Evolutionary conservation across 106 monocot genomes (phyloP), one percentile per base, ranked within the genome.

Genomic region (Dendrobium catenatum): DNA sequence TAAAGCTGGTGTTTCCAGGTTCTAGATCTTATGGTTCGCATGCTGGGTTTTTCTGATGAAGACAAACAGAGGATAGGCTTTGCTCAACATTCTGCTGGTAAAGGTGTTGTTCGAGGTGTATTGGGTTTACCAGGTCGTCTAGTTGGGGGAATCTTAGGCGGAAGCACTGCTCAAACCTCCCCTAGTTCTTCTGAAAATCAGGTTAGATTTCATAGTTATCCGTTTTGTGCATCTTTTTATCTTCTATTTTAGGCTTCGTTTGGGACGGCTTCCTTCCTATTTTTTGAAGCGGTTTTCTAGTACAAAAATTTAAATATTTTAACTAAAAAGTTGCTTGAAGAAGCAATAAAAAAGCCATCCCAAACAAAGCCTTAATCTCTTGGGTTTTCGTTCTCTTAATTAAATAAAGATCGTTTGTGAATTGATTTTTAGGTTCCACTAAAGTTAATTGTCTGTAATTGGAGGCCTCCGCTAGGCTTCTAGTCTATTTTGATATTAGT

Each of bases 11-110:
- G 51, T 61, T 42, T 4, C 40, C 86, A 99, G 98, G 99, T 99
- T 78, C 80, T 99, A 49, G 95, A 95, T 79, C 90, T 99, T 55
- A 99, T 99, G 95, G 95, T 93, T 72, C 95, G 99, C 61, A 95
- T 99, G 95, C 87, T 99, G 37, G 99, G 99, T 4, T 99, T 99
- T 82, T 93, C 99, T 41, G 95, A 99, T 55, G 99, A 99, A 83
- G 99, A 99, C n/a, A 99, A 93, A 74, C 85, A 89, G 72, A 95
- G 95, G 77, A 89, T 99, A 79, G 95, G 93, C 33, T 79, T 84
- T 79, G 91, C 99, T 37, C 99, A 99, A 80, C 83, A 80, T 84
- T 82, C 66, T 79, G 89, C 95, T 4, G 88, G 95, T 29, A 99
- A 91, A 78, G 91, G 93, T 72, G 88, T 92, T 66, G 95, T 99